Percentiles rank a stretch among this genome's conserved stretches.
Conservation (phyloP, 192 early-diverging fungal genomes). For the Lobosporangium transversale region DNA sequence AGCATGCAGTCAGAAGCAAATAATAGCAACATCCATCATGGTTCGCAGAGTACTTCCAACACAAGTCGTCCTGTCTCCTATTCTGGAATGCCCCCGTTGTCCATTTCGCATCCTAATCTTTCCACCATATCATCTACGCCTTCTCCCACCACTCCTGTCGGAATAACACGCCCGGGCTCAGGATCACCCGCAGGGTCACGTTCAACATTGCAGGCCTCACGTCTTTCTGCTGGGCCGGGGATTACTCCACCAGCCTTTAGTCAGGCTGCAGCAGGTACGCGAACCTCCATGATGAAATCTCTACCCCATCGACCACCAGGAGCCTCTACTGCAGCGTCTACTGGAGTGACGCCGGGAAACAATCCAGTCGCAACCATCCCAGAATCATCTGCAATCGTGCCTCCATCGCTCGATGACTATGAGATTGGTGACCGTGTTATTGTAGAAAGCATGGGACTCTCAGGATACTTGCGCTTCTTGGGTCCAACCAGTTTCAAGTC, state of each 20-base stretch:
- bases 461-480: conserved; percentile 76
- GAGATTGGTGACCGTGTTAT: conserved; percentile 69
- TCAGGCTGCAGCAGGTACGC: not conserved
- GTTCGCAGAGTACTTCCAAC: not conserved
- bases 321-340: conserved; percentile 3
- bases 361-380: conserved; percentile 21
- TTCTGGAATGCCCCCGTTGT: conserved; percentile 26
- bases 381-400: conserved; percentile 23
- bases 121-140: conserved; percentile 23
- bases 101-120: conserved; percentile 32
- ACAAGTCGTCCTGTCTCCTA: conserved; percentile 24
- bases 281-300: conserved; percentile 29
- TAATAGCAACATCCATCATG: not conserved
- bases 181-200: conserved; percentile 37
- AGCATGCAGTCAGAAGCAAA: conserved; percentile 10
- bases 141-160: conserved; percentile 21
- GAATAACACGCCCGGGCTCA: conserved; percentile 11
- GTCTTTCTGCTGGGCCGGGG: conserved; percentile 19
- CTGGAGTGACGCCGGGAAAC: not conserved
- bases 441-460: conserved; percentile 66
- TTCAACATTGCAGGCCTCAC: conserved; percentile 16
- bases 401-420: conserved; percentile 52
- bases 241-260: not conserved
- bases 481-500: conserved; percentile 79
- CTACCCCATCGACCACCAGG: conserved; percentile 28